Percentiles rank a stretch among this genome's conserved stretches.
Evolutionary conservation across 2,329 filamentous ascomycete genomes (phyloP).

Genomic region (Fusarium euwallaceae): DNA sequence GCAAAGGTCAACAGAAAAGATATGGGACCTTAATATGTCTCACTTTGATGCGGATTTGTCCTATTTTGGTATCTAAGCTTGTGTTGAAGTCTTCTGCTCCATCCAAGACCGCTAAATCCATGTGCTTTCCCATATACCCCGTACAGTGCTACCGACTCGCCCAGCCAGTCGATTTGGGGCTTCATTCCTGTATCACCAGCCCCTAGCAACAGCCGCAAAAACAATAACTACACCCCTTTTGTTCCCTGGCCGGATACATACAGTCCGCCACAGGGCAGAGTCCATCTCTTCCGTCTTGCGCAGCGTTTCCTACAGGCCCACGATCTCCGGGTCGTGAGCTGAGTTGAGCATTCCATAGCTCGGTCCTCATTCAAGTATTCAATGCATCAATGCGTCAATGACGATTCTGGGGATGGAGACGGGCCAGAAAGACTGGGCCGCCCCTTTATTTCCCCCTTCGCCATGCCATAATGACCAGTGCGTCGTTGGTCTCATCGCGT

Average conservation of each 20-base stretch:
- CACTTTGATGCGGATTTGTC: constrained; percentile 28
- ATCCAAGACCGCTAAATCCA: constrained; percentile 31
- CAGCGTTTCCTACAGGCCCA: constrained; percentile 16
- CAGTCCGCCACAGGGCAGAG: constrained; percentile 9
- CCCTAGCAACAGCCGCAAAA: constrained; percentile 39
- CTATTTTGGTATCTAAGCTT: constrained; percentile 37
- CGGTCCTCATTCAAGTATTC: constrained; percentile 14
- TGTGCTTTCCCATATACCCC: constrained; percentile 37
- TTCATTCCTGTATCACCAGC: constrained; percentile 14
- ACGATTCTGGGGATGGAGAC: constrained; percentile 28
- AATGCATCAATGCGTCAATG: constrained; percentile 40
- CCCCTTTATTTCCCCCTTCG: constrained; percentile 37
- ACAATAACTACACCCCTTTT: constrained; percentile 34
- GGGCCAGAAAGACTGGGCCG: constrained; percentile 29
- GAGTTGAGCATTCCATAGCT: constrained; percentile 5
- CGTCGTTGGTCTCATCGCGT: constrained; percentile 30
- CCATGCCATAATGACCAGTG: constrained; percentile 23
- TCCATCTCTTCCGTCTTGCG: constrained; percentile 18
- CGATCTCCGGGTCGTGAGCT: constrained; percentile 27
- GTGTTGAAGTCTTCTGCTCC: constrained; percentile 32
- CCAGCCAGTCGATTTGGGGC: constrained; percentile 26
- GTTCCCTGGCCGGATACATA: constrained; percentile 19
- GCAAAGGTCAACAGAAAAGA: constrained; percentile 17
- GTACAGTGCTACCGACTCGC: constrained; percentile 40
- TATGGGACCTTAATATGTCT: constrained; percentile 14